These are phyloP conservation scores for Erysimum cheiri DNA, from an alignment of 441 rosid genomes.

Conservation along the genomic window DNA sequence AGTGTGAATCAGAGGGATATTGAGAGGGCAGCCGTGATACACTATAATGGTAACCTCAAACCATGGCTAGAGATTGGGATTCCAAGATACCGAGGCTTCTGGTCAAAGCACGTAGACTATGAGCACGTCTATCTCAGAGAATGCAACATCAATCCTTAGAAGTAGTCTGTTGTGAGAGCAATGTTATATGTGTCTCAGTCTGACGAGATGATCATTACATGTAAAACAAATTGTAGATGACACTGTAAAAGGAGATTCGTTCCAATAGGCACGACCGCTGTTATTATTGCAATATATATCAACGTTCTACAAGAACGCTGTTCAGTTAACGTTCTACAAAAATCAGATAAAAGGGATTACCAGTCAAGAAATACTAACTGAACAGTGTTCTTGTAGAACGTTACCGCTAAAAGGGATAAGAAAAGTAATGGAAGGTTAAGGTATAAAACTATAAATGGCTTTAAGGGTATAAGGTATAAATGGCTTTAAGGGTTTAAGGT, in stretches of 20 bases:
- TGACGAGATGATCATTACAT: background rate
- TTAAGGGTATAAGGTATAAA: no score
- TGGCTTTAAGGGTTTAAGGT: no score
- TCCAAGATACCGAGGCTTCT: slow-evolving; percentile 67
- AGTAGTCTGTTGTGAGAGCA: background rate
- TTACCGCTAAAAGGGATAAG: no score
- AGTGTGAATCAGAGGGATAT: slow-evolving; percentile 78
- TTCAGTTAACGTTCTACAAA: no score
- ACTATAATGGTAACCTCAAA: slow-evolving; percentile 94
- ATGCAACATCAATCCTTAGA: slow-evolving; percentile 7
- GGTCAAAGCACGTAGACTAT: slow-evolving; percentile 84
- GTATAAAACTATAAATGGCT: no score
- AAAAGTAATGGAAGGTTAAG: no score
- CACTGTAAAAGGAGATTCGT: background rate
- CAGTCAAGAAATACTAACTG: no score
- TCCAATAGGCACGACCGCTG: background rate
- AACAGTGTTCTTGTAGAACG: no score
- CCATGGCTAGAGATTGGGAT: slow-evolving; percentile 98
- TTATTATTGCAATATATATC: background rate
- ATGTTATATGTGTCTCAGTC: background rate
- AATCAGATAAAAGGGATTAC: no score
- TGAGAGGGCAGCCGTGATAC: slow-evolving; percentile 83
- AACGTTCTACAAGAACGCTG: no score
- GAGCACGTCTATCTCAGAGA: slow-evolving; percentile 43
- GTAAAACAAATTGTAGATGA: background rate